Evolutionary conservation across 768 basidiomycete genomes (phyloP), one percentile per base, ranked within the genome.

Genomic region (Lactarius sanguifluus): DNA sequence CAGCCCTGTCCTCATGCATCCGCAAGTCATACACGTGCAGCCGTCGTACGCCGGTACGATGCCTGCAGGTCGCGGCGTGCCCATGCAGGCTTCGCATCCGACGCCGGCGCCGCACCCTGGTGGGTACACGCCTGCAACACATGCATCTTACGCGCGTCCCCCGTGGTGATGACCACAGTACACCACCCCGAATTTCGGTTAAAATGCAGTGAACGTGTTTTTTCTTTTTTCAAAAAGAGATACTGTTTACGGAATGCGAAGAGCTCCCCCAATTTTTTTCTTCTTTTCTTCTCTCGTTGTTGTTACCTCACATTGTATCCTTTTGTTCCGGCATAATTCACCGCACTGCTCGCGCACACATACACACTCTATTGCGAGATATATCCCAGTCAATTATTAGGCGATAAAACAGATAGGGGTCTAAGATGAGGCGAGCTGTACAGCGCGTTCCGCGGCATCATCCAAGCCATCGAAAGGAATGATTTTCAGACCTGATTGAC

Each of bases 391-490:
- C 40, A 30, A 61, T 59, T 59, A 62, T 34, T 41, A 58, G 30
- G 59, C 50, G 58, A 16, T 38, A 20, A 45, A 57, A 41, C 61
- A 28, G 61, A 52, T 45, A 59, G 23, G 43, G 38, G 66, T 64
- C 67, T 71, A 72, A 57, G 75, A 66, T 65, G 74, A 76, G 62
- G 90, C 89, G 57, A 92, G 76, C 76, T 89, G 78, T 57, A 90
- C 92, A 55, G 93, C 92, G 67, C 85, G 83, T 74, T 88, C 82
- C 20, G 92, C 94, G 66, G 96, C 96, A 69, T 94, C 92, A 73
- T 98, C 97, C 32, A 98, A 84, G 71, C 88, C 86, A 72, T 98
- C 96, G 76, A 92, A 96, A 41, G 97, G 86, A 75, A 89, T 87
- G 74, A 99, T 99, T 80, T 94, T 91, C 71, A 98, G 79, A 32